Base-by-base conservation (phyloP, 495 filamentous ascomycete species). In the Tetracladium marchalianum region DNA sequence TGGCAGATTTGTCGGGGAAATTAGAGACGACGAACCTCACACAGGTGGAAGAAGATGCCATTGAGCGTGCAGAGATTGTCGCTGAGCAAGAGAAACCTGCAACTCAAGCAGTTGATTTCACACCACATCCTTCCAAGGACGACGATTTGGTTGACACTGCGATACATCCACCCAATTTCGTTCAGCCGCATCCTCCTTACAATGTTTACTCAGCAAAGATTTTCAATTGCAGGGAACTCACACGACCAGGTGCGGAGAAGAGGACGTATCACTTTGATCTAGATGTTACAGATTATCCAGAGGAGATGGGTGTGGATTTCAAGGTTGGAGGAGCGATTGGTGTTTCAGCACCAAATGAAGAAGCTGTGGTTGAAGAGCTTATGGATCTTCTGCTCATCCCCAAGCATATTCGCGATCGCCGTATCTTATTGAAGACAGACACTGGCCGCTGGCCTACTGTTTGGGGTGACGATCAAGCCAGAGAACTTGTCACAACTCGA, bases 291-390 rank as follows among this genome's bases (percentile, higher is more conserved):
- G 80, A 95, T 59, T 98, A 98, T 55, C 92, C 92, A 0, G 81
- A 79, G 19, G 87, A 90, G 64, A 81, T 85, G 34, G 76, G 76
- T 46, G 77, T 90, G 4, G 92, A 97, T 65, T 98, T 98, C 66
- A 87, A 93, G 52, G 92, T 98, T 13, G 92, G 92, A 38, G 92
- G 92, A 33, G 92, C 92, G 6, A 92, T 98, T 59, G 92, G 92
- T 18, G 77, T 98, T 31, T 84, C 82, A 51, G 88, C 92, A 1
- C 87, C 87, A 39, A 97, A 98, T 54, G 78, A 87, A 35, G 66
- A 73, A 11, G 68, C 77, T 11, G 70, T 83, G 11, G 90, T 98
- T 11, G 80, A 95, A 16, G 84, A 90, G 33, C 69, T 96, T 27
- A 72, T 98, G 55, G 78, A 95, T 53, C 66, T 82, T 11, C 79